Percentiles rank a stretch among this genome's conserved stretches.
Conservation (phyloP, 495 filamentous ascomycete genomes). For the Trichoderma gamsii region DNA sequence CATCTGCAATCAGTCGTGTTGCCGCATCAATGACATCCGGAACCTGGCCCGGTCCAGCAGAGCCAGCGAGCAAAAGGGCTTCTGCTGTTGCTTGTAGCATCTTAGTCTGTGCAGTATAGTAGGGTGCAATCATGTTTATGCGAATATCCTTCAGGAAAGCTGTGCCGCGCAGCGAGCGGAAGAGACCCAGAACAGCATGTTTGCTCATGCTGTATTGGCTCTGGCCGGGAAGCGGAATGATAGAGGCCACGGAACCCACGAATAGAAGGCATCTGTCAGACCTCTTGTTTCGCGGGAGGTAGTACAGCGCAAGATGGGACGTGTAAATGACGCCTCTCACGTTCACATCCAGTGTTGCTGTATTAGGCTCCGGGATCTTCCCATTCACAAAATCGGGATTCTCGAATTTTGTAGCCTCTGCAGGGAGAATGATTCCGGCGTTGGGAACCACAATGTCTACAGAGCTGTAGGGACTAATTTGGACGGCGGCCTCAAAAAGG, state of each 20-base stretch:
- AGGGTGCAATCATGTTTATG: conserved; percentile 57
- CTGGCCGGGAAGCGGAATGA: conserved; percentile 40
- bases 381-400: conserved; percentile 31
- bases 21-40: conserved; percentile 44
- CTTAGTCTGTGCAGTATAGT: conserved; percentile 58
- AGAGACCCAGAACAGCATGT: conserved; percentile 60
- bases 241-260: conserved; percentile 49
- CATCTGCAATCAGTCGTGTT: conserved; percentile 41
- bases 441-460: conserved; percentile 63
- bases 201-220: conserved; percentile 55
- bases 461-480: conserved; percentile 45
- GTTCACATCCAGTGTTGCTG: conserved; percentile 56
- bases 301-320: conserved; percentile 55
- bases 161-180: conserved; percentile 47
- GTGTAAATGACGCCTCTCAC: conserved; percentile 60
- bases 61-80: conserved; percentile 47
- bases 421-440: conserved; percentile 48
- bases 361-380: conserved; percentile 43
- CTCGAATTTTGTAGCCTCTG: conserved; percentile 30
- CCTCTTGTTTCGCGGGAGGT: conserved; percentile 32
- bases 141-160: conserved; percentile 44
- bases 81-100: conserved; percentile 35
- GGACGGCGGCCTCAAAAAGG: conserved; percentile 51
- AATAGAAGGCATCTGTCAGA: conserved; percentile 49
- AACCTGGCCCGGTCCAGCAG: conserved; percentile 37